A percentile compares a stretch with the other conserved stretches of the same genome.
These are phyloP conservation scores for Taphrina flavorubra DNA, from an alignment of 1,139 yeast genomes.

Conservation along the genomic window DNA sequence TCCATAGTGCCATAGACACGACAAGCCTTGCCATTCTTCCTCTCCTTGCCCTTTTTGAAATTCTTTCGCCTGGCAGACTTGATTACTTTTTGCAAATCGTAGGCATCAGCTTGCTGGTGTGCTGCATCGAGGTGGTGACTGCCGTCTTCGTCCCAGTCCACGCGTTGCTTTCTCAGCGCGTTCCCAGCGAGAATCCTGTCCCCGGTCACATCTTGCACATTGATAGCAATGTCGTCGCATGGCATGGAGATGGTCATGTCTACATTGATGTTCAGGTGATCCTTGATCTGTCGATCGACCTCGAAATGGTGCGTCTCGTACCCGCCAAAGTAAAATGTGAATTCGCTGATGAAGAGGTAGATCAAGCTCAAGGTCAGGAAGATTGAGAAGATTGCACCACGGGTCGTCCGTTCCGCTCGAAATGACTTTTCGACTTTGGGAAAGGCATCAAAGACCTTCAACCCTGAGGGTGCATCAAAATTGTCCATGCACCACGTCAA, in stretches of 20 bases:
- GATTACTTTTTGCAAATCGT: conserved; percentile 42
- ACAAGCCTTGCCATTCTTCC: conserved; percentile 79
- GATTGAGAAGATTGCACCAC: conserved; percentile 60
- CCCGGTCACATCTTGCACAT: conserved; percentile 75
- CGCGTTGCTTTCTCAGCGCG: conserved; percentile 58
- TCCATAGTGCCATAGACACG: conserved; percentile 86
- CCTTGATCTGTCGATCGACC: conserved; percentile 62
- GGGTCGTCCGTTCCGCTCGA: conserved; percentile 79
- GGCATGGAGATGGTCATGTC: conserved; percentile 86
- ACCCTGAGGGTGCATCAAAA: conserved; percentile 35
- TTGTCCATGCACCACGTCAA: conserved; percentile 14
- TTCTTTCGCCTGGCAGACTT: conserved; percentile 40
- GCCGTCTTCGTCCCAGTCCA: conserved; percentile 44
- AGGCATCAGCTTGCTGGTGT: conserved; percentile 43
- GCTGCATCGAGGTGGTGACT: conserved; percentile 45
- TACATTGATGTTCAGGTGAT: conserved; percentile 70
- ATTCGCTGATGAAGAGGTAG: conserved; percentile 80
- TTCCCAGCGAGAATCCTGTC: conserved; percentile 83
- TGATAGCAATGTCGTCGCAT: conserved; percentile 74
- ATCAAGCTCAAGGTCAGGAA: conserved; percentile 51
- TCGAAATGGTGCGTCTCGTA: conserved; percentile 75
- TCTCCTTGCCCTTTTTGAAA: conserved; percentile 52
- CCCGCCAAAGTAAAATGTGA: conserved; percentile 87
- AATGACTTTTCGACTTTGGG: conserved; percentile 81
- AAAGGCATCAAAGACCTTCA: conserved; percentile 76